Percentiles rank a stretch among this genome's conserved stretches.
Evolutionary conservation across 1,139 yeast species (phyloP).

Genomic region (Suhomyces coccinellae): DNA sequence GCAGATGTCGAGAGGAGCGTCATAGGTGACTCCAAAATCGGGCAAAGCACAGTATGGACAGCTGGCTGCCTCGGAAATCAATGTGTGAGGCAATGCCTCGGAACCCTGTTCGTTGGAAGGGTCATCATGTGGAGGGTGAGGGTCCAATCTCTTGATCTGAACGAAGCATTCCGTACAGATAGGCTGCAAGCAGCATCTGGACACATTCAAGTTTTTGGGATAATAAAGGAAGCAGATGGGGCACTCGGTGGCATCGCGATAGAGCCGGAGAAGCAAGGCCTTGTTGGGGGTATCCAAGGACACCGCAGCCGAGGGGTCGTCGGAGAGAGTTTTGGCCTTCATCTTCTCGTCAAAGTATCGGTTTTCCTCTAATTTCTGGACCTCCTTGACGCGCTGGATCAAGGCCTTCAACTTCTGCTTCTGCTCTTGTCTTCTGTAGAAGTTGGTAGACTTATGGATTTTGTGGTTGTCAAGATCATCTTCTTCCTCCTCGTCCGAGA

Average conservation of each 20-base stretch:
- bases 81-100: conserved; percentile 51
- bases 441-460: conserved; percentile 52
- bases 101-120: conserved; percentile 26
- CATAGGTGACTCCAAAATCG: conserved; percentile 81
- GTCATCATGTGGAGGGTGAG: conserved; percentile 88
- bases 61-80: conserved; percentile 82
- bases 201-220: conserved; percentile 74
- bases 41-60: conserved; percentile 95
- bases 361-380: conserved; percentile 57
- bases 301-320: conserved; percentile 6
- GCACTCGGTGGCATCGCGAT: conserved; percentile 73
- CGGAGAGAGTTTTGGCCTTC: conserved; percentile 17
- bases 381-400: conserved; percentile 45
- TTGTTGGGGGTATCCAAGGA: conserved; percentile 28
- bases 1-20: conserved; percentile 55
- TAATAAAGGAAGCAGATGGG: conserved; percentile 91
- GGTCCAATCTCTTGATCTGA: conserved; percentile 89
- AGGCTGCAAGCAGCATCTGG: conserved; percentile 92
- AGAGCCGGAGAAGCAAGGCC: conserved; percentile 45
- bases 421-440: conserved; percentile 54
- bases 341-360: conserved; percentile 44
- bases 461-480: conserved; percentile 56
- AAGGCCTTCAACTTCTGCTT: conserved; percentile 52
- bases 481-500: conserved; percentile 53
- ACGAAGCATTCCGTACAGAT: conserved; percentile 97